These are phyloP conservation scores for Durusdinium trenchii DNA, from an alignment of 73 alveolate species.

Conservation along the genomic window DNA sequence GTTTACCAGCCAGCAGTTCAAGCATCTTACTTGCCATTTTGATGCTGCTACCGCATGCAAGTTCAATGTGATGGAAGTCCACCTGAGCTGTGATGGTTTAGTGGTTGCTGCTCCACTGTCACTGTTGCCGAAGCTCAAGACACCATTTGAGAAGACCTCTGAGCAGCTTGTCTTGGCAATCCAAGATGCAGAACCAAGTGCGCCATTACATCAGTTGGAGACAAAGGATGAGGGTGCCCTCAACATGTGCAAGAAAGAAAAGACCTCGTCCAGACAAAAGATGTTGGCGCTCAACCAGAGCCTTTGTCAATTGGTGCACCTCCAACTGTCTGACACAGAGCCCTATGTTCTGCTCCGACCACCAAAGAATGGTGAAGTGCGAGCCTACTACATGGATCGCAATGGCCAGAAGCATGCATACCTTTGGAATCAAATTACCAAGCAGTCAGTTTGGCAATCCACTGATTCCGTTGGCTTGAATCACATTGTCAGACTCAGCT, in stretches of 20 bases:
- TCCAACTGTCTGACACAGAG: not conserved
- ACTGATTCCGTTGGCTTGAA: not conserved
- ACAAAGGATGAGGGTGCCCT: not conserved
- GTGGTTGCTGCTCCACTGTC: constrained; percentile 3
- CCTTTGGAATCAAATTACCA: constrained; percentile 6
- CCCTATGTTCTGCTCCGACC: constrained; percentile 10
- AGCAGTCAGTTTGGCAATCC: not conserved
- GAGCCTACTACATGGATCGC: not conserved
- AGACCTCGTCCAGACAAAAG: not conserved
- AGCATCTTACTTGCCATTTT: not conserved
- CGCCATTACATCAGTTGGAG: not conserved
- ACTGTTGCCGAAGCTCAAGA: constrained; percentile 17
- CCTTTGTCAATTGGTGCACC: not conserved
- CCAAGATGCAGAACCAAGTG: not conserved
- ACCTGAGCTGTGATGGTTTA: not conserved
- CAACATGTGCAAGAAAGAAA: not conserved
- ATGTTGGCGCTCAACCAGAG: not conserved
- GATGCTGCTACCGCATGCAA: not conserved
- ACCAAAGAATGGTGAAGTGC: not conserved
- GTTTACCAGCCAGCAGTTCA: not conserved
- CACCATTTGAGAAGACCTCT: not conserved
- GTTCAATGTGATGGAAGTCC: constrained; percentile 10
- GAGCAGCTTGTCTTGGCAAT: not conserved
- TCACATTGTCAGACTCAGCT: not conserved
- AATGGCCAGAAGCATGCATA: not conserved